These are phyloP conservation scores for Eleusine coracana DNA, from an alignment of 176 grass and related monocot genomes.

Conservation along the genomic window DNA sequence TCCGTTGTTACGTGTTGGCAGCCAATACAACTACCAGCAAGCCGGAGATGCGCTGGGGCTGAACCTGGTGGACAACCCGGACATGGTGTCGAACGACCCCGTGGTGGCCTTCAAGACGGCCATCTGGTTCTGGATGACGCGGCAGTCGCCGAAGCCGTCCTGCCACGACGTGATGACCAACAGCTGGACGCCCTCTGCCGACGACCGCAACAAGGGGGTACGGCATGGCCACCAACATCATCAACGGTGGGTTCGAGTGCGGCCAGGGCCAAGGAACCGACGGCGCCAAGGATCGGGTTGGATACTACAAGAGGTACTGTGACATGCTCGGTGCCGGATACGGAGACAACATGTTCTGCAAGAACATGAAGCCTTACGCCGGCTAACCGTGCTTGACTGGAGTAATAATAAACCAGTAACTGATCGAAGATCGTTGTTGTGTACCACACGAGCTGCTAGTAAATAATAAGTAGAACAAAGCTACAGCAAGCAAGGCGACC, in stretches of 20 bases:
- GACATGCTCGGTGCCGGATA: neutral
- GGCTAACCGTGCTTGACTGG: too few relatives aligned
- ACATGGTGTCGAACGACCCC: slow-evolving; percentile 23
- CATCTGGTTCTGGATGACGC: slow-evolving; percentile 43
- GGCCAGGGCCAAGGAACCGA: neutral
- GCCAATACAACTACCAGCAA: slow-evolving; percentile 4
- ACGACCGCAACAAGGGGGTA: neutral
- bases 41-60: slow-evolving; percentile 9
- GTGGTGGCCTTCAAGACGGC: slow-evolving; percentile 34
- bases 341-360: neutral
- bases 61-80: slow-evolving; percentile 7
- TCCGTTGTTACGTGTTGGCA: neutral
- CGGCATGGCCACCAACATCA: slow-evolving; percentile 42
- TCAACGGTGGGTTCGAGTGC: slow-evolving; percentile 18
- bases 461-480: neutral
- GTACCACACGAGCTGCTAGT: too few relatives aligned
- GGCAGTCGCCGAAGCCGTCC: slow-evolving; percentile 16
- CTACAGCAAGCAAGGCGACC: neutral
- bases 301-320: slow-evolving; percentile 33
- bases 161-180: slow-evolving; percentile 31
- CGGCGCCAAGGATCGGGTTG: neutral
- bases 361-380: neutral
- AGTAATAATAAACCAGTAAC: too few relatives aligned
- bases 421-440: too few relatives aligned
- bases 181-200: slow-evolving; percentile 5